Percentiles rank a stretch among this genome's conserved stretches.
Conservation (phyloP, 2,329 filamentous ascomycete genomes). For the Pseudohalonectria lignicola region DNA sequence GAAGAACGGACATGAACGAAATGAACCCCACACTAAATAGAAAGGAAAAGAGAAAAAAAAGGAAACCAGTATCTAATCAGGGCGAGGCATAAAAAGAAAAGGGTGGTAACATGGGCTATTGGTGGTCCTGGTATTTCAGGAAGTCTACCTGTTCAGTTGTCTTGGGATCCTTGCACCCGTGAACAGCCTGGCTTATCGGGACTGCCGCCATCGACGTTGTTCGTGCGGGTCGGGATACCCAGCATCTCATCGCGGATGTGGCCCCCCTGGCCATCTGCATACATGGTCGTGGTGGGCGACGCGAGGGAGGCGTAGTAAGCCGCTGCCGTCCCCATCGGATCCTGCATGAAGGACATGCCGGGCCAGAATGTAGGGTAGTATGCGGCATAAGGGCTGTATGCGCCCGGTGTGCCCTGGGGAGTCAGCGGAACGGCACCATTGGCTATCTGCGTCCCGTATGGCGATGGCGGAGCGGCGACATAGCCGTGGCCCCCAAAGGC, state of each 20-base stretch:
- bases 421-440: neutral
- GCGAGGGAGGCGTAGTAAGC: neutral
- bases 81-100: too few species aligned
- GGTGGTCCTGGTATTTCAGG: too few species aligned
- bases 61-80: too few species aligned
- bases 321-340: neutral
- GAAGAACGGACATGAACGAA: too few species aligned
- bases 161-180: too few species aligned
- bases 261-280: neutral
- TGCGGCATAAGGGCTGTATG: slow-evolving; percentile 1
- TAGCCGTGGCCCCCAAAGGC: neutral
- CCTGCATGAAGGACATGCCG: slow-evolving; percentile 1
- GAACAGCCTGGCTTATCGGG: too few species aligned
- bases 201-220: too few species aligned
- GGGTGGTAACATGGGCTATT: too few species aligned
- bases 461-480: neutral
- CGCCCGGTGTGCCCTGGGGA: slow-evolving; percentile 1
- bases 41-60: too few species aligned
- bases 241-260: neutral
- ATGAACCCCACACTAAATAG: too few species aligned
- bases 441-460: neutral
- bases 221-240: neutral
- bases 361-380: slow-evolving; percentile 2
- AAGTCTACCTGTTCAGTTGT: too few species aligned
- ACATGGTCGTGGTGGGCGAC: neutral